Conservation (phyloP, 2,329 filamentous ascomycete genomes). For the Colletotrichum graminicola region DNA sequence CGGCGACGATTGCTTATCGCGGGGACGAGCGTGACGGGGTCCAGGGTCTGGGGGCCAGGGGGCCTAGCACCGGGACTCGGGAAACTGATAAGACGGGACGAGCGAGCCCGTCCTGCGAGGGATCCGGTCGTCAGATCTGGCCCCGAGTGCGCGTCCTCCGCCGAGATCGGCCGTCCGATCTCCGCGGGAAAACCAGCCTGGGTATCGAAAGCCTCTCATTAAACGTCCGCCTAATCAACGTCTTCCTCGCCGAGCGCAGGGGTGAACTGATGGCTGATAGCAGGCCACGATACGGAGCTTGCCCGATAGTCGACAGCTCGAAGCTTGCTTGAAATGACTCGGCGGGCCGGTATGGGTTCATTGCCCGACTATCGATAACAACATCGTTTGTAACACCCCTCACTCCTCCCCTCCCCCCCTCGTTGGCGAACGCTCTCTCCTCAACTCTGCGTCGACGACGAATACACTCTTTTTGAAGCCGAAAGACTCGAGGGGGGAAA, state of each 20-base stretch:
- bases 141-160: slow-evolving; percentile 17
- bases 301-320: not conserved
- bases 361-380: slow-evolving; percentile 16
- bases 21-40: slow-evolving; percentile 9
- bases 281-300: slow-evolving; percentile 1
- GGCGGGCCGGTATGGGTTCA: slow-evolving; percentile 14
- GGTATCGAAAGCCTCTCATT: slow-evolving; percentile 22
- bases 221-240: slow-evolving; percentile 21
- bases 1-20: slow-evolving; percentile 19
- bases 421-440: not conserved
- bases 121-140: slow-evolving; percentile 27
- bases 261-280: not conserved
- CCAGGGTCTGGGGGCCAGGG: not conserved
- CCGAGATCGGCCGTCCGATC: slow-evolving; percentile 34
- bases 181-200: slow-evolving; percentile 26
- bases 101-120: not conserved
- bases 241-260: slow-evolving; percentile 2
- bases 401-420: not conserved
- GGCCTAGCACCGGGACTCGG: not conserved
- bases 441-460: not conserved
- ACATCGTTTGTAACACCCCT: not conserved
- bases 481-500: not conserved
- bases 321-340: not conserved
- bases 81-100: slow-evolving; percentile 25
- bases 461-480: not conserved